phyloP scores from a whole-genome alignment of 23 red algal species.

The Gracilaria domingensis region DNA sequence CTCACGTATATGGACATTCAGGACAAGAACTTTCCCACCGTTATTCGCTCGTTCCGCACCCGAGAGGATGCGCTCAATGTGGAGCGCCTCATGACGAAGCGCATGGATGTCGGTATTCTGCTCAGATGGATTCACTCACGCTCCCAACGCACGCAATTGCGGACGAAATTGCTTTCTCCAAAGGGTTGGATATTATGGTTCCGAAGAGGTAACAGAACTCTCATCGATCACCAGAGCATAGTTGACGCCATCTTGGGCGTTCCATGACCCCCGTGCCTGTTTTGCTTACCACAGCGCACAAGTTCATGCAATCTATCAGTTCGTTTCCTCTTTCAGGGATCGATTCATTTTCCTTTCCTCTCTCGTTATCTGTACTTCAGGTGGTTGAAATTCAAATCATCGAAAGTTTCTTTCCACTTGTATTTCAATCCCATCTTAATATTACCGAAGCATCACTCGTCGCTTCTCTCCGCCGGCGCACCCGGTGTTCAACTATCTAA shows the following conservation, averaged over 20 bases:
- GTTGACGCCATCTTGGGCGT: constrained; percentile 21
- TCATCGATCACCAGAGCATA: constrained; percentile 16
- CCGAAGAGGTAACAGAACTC: constrained; percentile 28
- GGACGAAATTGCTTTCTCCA: constrained; percentile 19
- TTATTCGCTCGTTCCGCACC: constrained; percentile 44
- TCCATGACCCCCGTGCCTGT: neutral
- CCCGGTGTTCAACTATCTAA: constrained; percentile 6
- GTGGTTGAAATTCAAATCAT: constrained; percentile 4
- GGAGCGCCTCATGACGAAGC: constrained; percentile 44
- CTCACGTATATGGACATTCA: constrained; percentile 49
- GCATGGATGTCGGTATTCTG: constrained; percentile 50
- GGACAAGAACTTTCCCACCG: constrained; percentile 38
- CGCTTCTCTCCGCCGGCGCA: neutral
- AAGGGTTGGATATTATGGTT: constrained; percentile 35
- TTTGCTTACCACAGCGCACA: neutral
- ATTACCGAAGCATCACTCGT: neutral
- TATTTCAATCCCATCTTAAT: neutral
- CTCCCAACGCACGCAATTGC: constrained; percentile 26
- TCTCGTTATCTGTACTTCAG: neutral
- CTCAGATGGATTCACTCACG: constrained; percentile 30
- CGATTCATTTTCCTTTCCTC: neutral
- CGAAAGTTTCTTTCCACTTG: neutral
- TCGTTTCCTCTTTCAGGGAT: neutral
- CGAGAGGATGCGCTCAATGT: constrained; percentile 57
- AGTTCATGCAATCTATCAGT: constrained; percentile 12